Evolutionary conservation across 306 rosid species (phyloP).

Genomic region (Castanospermum australe): DNA sequence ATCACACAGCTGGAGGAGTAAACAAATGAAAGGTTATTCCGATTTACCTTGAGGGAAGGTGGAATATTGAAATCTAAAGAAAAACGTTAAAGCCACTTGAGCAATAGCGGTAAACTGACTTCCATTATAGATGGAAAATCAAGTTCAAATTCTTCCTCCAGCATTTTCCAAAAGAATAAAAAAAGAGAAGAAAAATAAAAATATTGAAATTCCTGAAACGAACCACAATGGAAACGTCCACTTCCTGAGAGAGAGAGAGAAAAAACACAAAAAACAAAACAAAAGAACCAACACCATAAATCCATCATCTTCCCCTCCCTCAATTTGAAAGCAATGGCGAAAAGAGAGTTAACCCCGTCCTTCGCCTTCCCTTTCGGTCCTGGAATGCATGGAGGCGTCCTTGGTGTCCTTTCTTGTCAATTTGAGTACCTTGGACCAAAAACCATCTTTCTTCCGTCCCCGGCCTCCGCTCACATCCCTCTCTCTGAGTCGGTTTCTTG

Average conservation of each 20-base stretch:
- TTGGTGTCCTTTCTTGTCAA: slow-evolving; percentile 34
- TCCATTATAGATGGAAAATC: too few species aligned
- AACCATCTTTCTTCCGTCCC: slow-evolving; percentile 55
- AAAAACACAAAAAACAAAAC: too few species aligned
- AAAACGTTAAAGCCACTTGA: too few species aligned
- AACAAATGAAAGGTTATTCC: not conserved
- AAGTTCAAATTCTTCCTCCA: too few species aligned
- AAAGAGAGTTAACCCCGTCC: not conserved
- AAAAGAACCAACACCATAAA: too few species aligned
- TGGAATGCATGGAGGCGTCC: slow-evolving; percentile 23
- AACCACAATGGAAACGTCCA: not conserved
- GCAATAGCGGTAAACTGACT: too few species aligned
- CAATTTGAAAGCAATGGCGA: too few species aligned
- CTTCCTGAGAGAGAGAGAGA: too few species aligned
- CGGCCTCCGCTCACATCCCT: slow-evolving; percentile 18
- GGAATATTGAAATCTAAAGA: not conserved
- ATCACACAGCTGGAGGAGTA: not conserved
- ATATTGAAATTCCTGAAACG: not conserved
- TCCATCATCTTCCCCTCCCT: not conserved
- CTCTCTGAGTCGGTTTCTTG: slow-evolving; percentile 28
- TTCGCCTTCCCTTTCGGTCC: slow-evolving; percentile 5
- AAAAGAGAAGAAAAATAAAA: too few species aligned
- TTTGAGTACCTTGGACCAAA: slow-evolving; percentile 67
- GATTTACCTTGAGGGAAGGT: not conserved
- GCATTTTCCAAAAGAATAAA: too few species aligned